phyloP scores from a whole-genome alignment of 441 rosid genomes.

The Viola pubescens region DNA sequence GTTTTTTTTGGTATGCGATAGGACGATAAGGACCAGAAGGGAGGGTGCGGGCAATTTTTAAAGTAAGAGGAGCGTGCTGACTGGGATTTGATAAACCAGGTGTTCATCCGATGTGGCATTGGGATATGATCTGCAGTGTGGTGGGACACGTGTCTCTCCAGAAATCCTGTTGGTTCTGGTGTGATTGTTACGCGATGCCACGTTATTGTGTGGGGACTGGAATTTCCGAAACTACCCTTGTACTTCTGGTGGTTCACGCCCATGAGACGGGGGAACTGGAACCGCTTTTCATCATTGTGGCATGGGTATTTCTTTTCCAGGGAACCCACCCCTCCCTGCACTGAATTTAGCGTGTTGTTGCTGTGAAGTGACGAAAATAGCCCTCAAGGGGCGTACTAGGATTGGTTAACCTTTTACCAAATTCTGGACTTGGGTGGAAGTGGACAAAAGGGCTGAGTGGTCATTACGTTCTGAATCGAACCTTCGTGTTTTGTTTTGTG shows the following conservation, averaged over 20 bases:
- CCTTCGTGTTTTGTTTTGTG: neutral
- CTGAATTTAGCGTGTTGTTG: neutral
- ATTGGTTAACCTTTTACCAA: neutral
- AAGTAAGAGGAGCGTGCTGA: slow-evolving; percentile 21
- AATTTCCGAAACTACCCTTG: slow-evolving; percentile 21
- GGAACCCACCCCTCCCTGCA: slow-evolving; percentile 3
- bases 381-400: neutral
- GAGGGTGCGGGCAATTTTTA: slow-evolving; percentile 12
- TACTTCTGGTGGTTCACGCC: neutral
- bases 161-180: slow-evolving; percentile 7
- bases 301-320: slow-evolving; percentile 6
- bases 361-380: slow-evolving; percentile 1
- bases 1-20: slow-evolving; percentile 6
- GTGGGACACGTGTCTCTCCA: slow-evolving; percentile 23
- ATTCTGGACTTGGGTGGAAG: neutral
- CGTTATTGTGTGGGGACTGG: slow-evolving; percentile 13
- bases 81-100: slow-evolving; percentile 19
- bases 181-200: slow-evolving; percentile 15
- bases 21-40: slow-evolving; percentile 11
- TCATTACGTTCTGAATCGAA: neutral
- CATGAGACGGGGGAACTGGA: neutral
- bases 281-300: slow-evolving; percentile 3
- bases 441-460: slow-evolving; percentile 7
- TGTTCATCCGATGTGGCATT: slow-evolving; percentile 27
- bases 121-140: neutral